Evolutionary conservation across 2,329 filamentous ascomycete genomes (phyloP).

Genomic region (Nigrospora oryzae): DNA sequence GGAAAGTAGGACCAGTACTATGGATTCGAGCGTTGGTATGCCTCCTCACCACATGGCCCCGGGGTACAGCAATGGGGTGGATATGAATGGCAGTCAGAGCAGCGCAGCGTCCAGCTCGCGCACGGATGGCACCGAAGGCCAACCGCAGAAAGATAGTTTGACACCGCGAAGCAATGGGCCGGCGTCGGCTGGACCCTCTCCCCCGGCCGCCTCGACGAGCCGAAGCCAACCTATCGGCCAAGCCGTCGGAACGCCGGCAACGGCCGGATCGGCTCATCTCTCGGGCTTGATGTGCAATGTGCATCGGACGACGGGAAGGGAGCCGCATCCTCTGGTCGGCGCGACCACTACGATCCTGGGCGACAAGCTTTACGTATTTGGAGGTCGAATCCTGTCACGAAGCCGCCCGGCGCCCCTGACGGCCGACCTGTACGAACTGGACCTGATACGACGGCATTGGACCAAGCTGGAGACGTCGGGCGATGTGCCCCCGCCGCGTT

Average conservation of each 20-base stretch:
- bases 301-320: conserved; percentile 80
- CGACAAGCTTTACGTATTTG: conserved; percentile 95
- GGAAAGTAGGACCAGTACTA: conserved; percentile 26
- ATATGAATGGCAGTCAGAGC: conserved; percentile 37
- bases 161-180: conserved; percentile 46
- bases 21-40: conserved; percentile 34
- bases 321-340: conserved; percentile 85
- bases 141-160: conserved; percentile 31
- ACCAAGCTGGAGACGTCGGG: conserved; percentile 77
- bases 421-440: conserved; percentile 85
- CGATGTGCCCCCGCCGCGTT: conserved; percentile 81
- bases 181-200: conserved; percentile 48
- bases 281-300: conserved; percentile 64
- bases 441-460: conserved; percentile 88
- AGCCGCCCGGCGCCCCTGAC: conserved; percentile 75
- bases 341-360: conserved; percentile 92
- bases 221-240: conserved; percentile 25
- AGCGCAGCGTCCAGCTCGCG: conserved; percentile 31
- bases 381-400: conserved; percentile 77
- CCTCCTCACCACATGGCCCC: conserved; percentile 17
- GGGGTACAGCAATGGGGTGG: conserved; percentile 27
- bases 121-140: conserved; percentile 37
- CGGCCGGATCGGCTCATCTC: conserved; percentile 44
- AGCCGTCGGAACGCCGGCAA: conserved; percentile 33
- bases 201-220: conserved; percentile 33